Percentiles rank a stretch among this genome's conserved stretches.
Evolutionary conservation across 495 filamentous ascomycete genomes (phyloP).

Genomic region (Astrothelium macrocarpum): DNA sequence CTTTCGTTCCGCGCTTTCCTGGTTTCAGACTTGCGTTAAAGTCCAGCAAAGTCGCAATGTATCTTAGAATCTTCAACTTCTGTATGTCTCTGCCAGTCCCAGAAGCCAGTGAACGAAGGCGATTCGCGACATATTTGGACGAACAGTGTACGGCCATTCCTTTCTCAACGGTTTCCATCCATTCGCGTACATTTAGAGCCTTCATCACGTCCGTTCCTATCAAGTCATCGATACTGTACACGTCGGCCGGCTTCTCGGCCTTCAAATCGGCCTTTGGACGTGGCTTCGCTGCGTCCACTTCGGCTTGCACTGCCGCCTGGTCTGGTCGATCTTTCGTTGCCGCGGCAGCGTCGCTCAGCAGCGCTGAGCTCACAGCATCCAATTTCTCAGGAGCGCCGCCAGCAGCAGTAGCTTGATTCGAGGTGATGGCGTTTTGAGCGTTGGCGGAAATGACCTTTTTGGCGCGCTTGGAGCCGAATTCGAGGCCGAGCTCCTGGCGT

Average conservation of each 20-base stretch:
- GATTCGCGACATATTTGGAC: neutral
- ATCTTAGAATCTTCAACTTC: constrained; percentile 54
- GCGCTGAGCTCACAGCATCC: constrained; percentile 6
- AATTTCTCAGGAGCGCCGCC: constrained; percentile 10
- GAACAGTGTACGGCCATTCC: neutral
- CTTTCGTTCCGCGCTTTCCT: constrained; percentile 24
- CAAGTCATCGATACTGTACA: constrained; percentile 64
- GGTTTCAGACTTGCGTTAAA: constrained; percentile 45
- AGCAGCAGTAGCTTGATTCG: constrained; percentile 16
- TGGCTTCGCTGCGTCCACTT: constrained; percentile 61
- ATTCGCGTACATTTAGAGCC: constrained; percentile 59
- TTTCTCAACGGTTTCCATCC: constrained; percentile 50
- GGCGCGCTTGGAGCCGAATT: constrained; percentile 90
- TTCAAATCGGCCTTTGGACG: constrained; percentile 65
- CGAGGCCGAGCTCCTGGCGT: constrained; percentile 65
- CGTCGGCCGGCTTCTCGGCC: constrained; percentile 64
- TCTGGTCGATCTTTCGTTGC: constrained; percentile 49
- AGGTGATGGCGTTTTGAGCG: constrained; percentile 64
- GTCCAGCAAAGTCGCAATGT: constrained; percentile 54
- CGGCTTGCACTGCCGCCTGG: constrained; percentile 52
- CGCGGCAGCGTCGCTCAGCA: constrained; percentile 29
- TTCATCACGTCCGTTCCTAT: constrained; percentile 53
- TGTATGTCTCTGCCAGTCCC: constrained; percentile 36
- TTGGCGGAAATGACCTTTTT: constrained; percentile 71
- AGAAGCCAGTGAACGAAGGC: neutral